Conservation (phyloP, 768 basidiomycete species). For the Hygrophorus pudorinus region DNA sequence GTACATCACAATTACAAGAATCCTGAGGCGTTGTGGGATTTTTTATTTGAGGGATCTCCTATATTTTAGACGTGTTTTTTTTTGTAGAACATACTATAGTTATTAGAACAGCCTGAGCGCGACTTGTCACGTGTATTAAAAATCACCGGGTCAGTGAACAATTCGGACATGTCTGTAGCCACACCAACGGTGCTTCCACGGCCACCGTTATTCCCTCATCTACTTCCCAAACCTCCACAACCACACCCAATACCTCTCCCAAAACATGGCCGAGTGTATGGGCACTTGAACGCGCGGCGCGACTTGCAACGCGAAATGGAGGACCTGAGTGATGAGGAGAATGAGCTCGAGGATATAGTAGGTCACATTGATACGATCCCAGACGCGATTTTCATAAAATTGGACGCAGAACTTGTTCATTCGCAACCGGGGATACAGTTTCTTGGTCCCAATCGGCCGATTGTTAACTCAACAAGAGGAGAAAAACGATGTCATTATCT, state of each 20-base stretch:
- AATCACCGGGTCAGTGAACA: too few species aligned
- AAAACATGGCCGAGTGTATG: constrained; percentile 37
- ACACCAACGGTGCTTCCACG: constrained; percentile 70
- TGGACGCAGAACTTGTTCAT: constrained; percentile 42
- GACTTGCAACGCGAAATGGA: constrained; percentile 72
- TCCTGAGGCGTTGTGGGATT: constrained; percentile 70
- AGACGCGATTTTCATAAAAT: neutral
- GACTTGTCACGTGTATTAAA: neutral
- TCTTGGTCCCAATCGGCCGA: constrained; percentile 66
- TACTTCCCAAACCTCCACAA: constrained; percentile 58
- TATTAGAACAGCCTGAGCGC: too few species aligned
- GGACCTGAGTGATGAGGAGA: constrained; percentile 78
- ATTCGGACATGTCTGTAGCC: constrained; percentile 36
- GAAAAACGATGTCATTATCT: constrained; percentile 62
- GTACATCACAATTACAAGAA: constrained; percentile 91
- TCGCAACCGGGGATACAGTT: constrained; percentile 55
- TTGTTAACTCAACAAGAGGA: constrained; percentile 70
- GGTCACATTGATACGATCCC: constrained; percentile 14
- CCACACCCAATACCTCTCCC: constrained; percentile 55
- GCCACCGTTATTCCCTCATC: constrained; percentile 48
- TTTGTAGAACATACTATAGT: too few species aligned
- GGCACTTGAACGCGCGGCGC: constrained; percentile 50
- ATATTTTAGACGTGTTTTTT: too few species aligned
- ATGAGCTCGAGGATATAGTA: constrained; percentile 69
- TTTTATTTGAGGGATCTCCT: constrained; percentile 45